phyloP scores from a whole-genome alignment of 140 eudicot species.

The Bidens hawaiensis region DNA sequence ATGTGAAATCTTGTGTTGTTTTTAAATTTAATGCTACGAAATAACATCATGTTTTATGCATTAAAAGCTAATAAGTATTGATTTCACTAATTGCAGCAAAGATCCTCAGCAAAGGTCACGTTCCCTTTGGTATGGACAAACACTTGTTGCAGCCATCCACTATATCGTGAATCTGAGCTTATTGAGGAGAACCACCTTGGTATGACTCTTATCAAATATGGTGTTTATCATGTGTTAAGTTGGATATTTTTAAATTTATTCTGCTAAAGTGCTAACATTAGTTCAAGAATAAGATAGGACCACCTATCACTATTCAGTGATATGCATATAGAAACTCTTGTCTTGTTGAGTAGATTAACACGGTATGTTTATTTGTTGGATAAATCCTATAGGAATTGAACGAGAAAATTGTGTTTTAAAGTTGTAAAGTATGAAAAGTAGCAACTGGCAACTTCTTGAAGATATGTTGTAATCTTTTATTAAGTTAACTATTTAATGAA shows the following conservation, averaged over 20 bases:
- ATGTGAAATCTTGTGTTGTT: constrained; percentile 4
- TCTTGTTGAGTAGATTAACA: not conserved
- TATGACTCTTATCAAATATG: constrained; percentile 13
- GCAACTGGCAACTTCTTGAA: not conserved
- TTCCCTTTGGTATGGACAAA: constrained; percentile 99
- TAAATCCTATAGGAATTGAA: not conserved
- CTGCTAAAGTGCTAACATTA: not conserved
- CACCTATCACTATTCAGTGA: not conserved
- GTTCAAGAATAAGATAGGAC: not conserved
- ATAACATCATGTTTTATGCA: not conserved
- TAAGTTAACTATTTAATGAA: not conserved
- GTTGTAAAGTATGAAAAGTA: not conserved
- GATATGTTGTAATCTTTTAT: not conserved
- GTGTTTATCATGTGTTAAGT: not conserved
- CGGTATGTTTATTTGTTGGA: not conserved
- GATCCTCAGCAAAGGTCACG: constrained; percentile 91
- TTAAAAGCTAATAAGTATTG: not conserved
- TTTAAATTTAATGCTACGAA: not conserved
- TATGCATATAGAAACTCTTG: not conserved
- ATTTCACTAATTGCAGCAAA: constrained; percentile 55
- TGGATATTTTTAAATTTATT: not conserved
- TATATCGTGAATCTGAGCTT: constrained; percentile 77
- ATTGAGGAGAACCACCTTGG: constrained; percentile 74
- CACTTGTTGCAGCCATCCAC: constrained; percentile 98
- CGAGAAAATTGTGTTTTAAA: not conserved